Base-by-base conservation (phyloP, 352 stramenopile genomes). In the Lagenidium sp. region DNA sequence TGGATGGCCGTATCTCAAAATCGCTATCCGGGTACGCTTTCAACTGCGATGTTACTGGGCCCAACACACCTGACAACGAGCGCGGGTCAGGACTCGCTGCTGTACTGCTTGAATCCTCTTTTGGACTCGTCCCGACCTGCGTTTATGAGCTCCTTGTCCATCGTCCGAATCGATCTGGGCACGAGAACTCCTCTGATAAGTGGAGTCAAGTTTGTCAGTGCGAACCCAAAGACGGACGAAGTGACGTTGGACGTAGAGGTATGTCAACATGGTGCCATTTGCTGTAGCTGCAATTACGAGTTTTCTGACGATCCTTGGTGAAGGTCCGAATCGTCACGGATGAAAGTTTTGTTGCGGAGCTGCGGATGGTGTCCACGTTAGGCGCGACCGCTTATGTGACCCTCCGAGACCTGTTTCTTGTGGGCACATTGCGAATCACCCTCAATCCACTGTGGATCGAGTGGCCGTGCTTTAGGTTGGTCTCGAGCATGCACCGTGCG, bases 1-100 rank as follows among this genome's bases (percentile, higher is more conserved):
- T 23, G 65, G 66, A 2, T 89, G 77, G 77, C 77, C 77, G 7
- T 83, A 74, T 43, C 52, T 86, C 32, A 89, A 89, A 48, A 66
- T 81, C 41, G 74, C 77, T 13, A 85, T 89, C 36, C 65, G 72
- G 23, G 76, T 85, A 42, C 23, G 63, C 42, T 41, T 12, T n/a
- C n/a, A n/a, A n/a, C n/a, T n/a, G n/a, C n/a, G n/a, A n/a, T n/a
- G n/a, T n/a, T n/a, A n/a, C n/a, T n/a, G n/a, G n/a, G n/a, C n/a
- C n/a, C n/a, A n/a, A n/a, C n/a, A n/a, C n/a, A n/a, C n/a, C n/a
- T n/a, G n/a, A n/a, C n/a, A n/a, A n/a, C n/a, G n/a, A n/a, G n/a
- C n/a, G n/a, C n/a, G n/a, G n/a, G n/a, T 29, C 44, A 89, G 76
- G 71, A 89, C 38, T 85, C 77, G 22, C 63, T 89, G 19, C 49